Conservation (phyloP, 257 asterid species). For the Dorcoceras hygrometricum region DNA sequence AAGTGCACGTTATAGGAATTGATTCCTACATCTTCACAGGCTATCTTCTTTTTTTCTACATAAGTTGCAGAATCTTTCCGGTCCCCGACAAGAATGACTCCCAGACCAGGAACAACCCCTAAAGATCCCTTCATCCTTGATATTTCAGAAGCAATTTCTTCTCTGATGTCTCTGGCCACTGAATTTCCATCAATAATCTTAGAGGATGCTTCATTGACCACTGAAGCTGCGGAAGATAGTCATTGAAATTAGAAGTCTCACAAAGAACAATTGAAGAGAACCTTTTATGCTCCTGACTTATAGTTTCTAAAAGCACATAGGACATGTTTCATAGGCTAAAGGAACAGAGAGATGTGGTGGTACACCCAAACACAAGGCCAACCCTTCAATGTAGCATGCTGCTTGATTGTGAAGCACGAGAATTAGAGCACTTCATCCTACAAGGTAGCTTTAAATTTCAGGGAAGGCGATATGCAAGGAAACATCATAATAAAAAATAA, state of each 20-base stretch:
- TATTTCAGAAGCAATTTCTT: slow-evolving; percentile 74
- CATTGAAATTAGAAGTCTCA: not conserved
- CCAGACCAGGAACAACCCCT: slow-evolving; percentile 84
- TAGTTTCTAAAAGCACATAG: not conserved
- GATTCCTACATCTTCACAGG: slow-evolving; percentile 78
- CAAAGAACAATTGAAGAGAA: too few species aligned
- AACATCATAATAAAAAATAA: not conserved
- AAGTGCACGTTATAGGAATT: slow-evolving; percentile 72
- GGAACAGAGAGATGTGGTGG: not conserved
- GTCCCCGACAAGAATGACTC: slow-evolving; percentile 87
- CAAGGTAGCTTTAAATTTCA: not conserved
- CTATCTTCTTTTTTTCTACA: slow-evolving; percentile 84
- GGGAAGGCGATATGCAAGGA: not conserved
- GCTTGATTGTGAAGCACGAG: not conserved
- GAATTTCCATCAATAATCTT: slow-evolving; percentile 77
- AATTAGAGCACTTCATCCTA: not conserved
- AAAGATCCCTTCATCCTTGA: slow-evolving; percentile 69
- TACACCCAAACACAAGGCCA: not conserved
- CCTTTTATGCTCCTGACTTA: too few species aligned
- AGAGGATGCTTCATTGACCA: slow-evolving; percentile 47
- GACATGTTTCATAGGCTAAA: not conserved
- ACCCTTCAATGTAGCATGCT: not conserved
- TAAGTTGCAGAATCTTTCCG: slow-evolving; percentile 93
- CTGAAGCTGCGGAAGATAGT: slow-evolving; percentile 43
- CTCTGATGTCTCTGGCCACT: slow-evolving; percentile 64